These are phyloP conservation scores for Melampsora americana DNA, from an alignment of 1,284 basidiomycete species.

Conservation along the genomic window DNA sequence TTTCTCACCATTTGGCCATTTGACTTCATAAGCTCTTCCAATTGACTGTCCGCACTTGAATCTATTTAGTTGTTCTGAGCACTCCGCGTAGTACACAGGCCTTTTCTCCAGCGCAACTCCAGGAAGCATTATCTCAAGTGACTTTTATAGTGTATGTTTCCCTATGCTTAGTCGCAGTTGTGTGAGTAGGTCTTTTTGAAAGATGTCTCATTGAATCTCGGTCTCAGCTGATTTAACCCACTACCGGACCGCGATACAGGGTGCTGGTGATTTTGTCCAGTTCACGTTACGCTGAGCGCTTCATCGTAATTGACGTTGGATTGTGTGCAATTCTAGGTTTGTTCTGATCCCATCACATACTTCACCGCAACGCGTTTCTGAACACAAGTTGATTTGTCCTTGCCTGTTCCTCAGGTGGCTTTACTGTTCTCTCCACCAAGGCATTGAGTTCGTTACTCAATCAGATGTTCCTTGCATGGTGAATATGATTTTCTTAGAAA, in stretches of 20 bases:
- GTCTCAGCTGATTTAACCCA: neutral
- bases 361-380: neutral
- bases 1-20: slow-evolving; percentile 63
- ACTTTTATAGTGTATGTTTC: slow-evolving; percentile 51
- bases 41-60: neutral
- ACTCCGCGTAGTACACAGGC: slow-evolving; percentile 24
- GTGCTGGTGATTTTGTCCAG: slow-evolving; percentile 62
- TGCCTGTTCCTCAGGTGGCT: slow-evolving; percentile 65
- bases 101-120: slow-evolving; percentile 49
- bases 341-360: slow-evolving; percentile 45
- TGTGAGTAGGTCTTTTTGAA: neutral
- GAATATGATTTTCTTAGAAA: slow-evolving; percentile 51
- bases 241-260: slow-evolving; percentile 56
- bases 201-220: too few species aligned
- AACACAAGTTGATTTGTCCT: neutral
- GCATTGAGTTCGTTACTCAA: slow-evolving; percentile 78
- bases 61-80: slow-evolving; percentile 23
- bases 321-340: slow-evolving; percentile 79
- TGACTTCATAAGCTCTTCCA: neutral
- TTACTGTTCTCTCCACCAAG: slow-evolving; percentile 91
- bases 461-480: slow-evolving; percentile 69
- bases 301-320: slow-evolving; percentile 81
- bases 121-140: slow-evolving; percentile 48
- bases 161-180: slow-evolving; percentile 45
- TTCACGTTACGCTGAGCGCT: slow-evolving; percentile 65